These are phyloP conservation scores for Monosporascus sp. DNA, from an alignment of 2,329 filamentous ascomycete genomes.

Conservation along the genomic window DNA sequence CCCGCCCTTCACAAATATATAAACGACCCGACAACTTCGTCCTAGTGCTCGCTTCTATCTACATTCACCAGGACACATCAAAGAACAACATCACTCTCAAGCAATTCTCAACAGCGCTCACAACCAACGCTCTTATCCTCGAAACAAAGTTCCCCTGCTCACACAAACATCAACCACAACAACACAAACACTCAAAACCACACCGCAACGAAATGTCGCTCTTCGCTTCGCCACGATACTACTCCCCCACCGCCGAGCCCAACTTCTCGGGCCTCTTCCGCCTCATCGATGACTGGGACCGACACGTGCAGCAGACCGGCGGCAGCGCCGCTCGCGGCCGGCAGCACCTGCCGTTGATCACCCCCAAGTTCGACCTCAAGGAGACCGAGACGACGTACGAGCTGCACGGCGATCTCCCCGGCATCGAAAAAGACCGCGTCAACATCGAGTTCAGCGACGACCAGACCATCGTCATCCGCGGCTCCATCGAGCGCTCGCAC, in stretches of 20 bases:
- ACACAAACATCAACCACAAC: conserved; percentile 8
- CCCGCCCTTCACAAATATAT: conserved; percentile 22
- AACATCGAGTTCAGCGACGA: conserved; percentile 73
- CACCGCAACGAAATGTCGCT: conserved; percentile 48
- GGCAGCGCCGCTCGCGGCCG: conserved; percentile 3
- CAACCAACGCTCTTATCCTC: conserved; percentile 6
- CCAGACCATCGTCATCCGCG: conserved; percentile 66
- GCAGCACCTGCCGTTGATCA: conserved; percentile 49
- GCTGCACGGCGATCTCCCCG: conserved; percentile 74
- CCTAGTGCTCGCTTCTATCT: conserved; percentile 1
- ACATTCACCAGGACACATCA: conserved; percentile 23
- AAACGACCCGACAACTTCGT: conserved; percentile 14
- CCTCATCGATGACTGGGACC: conserved; percentile 59
- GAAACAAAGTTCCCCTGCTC: conserved; percentile 18
- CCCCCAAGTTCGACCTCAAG: conserved; percentile 72
- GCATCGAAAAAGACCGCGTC: conserved; percentile 67
- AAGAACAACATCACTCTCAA: conserved; percentile 9
- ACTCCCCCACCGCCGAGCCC: conserved; percentile 36
- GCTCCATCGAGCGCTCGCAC: conserved; percentile 60
- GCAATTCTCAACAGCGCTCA: conserved; percentile 15
- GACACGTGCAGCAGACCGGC: conserved; percentile 36
- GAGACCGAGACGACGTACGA: conserved; percentile 66
- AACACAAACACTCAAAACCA: conserved; percentile 7
- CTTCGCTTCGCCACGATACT: conserved; percentile 46
- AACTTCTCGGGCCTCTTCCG: conserved; percentile 58